phyloP scores from a whole-genome alignment of 257 asterid genomes.

The Nicotiana knightiana region DNA sequence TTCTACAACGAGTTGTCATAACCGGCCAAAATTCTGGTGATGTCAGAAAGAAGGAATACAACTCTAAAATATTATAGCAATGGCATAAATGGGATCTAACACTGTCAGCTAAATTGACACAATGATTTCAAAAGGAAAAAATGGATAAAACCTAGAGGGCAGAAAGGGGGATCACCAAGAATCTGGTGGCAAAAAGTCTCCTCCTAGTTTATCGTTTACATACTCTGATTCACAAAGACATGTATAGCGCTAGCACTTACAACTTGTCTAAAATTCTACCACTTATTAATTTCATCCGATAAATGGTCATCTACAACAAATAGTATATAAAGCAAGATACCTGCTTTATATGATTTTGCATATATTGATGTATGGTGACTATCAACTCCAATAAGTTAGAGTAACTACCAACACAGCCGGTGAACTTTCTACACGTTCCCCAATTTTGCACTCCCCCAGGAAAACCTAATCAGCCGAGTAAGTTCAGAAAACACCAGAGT shows the following conservation, averaged over 20 bases:
- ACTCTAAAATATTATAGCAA: not conserved
- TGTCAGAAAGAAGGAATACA: not conserved
- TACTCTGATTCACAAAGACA: not conserved
- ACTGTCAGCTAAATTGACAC: not conserved
- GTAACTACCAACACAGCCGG: not conserved
- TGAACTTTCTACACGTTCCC: not conserved
- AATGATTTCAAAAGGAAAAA: not conserved
- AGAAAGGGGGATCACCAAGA: not conserved
- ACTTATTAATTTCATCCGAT: not conserved
- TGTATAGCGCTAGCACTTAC: not conserved
- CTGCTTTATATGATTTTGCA: not conserved
- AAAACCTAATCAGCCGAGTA: not conserved
- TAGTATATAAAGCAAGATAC: conserved; percentile 1
- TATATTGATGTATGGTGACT: not conserved
- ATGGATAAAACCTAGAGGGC: not conserved
- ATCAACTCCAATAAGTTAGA: not conserved
- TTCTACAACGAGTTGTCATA: not conserved
- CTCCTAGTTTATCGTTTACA: not conserved
- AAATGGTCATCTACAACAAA: not conserved
- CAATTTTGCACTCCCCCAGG: not conserved
- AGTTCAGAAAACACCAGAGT: conserved; percentile 3
- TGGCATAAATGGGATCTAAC: not conserved
- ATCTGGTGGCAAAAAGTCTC: not conserved
- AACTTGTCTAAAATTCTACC: not conserved
- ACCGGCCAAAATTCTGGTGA: not conserved